A percentile compares a stretch with the other conserved stretches of the same genome.
Conservation (phyloP, 345 rosid genomes). For the Brassica rapa region DNA sequence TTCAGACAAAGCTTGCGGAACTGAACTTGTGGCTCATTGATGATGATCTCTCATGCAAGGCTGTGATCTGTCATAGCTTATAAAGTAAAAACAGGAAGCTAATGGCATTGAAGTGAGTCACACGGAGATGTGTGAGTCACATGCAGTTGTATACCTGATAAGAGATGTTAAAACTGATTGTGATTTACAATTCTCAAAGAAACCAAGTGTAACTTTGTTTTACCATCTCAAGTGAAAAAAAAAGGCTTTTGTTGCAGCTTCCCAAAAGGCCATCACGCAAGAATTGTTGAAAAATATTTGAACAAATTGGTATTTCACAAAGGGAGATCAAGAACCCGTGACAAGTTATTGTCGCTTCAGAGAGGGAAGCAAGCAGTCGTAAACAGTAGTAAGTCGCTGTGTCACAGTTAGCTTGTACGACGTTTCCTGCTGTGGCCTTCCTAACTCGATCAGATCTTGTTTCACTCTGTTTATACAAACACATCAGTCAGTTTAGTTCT, state of each 20-base stretch:
- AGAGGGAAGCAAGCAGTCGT: slow-evolving; percentile 80
- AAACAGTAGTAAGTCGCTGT: slow-evolving; percentile 60
- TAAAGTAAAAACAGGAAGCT: neutral
- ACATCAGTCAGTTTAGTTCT: slow-evolving; percentile 17
- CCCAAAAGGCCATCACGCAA: neutral
- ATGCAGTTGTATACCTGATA: neutral
- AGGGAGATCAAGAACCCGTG: neutral
- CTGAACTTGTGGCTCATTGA: slow-evolving; percentile 42
- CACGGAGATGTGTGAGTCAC: neutral
- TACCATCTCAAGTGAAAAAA: neutral
- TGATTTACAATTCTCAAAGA: neutral
- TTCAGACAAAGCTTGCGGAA: slow-evolving; percentile 32
- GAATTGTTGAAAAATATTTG: slow-evolving; percentile 3
- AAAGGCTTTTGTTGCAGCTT: too few relatives aligned
- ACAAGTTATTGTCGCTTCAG: slow-evolving; percentile 45
- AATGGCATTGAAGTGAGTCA: neutral
- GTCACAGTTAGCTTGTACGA: slow-evolving; percentile 63
- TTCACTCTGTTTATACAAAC: slow-evolving; percentile 56
- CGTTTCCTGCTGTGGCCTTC: slow-evolving; percentile 64
- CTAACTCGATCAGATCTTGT: slow-evolving; percentile 78
- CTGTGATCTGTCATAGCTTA: slow-evolving; percentile 42
- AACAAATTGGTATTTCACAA: neutral
- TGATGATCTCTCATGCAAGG: slow-evolving; percentile 43
- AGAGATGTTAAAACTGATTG: neutral
- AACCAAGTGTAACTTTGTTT: neutral